phyloP scores from a whole-genome alignment of 2,329 filamentous ascomycete species.

The Calonectria leucothoes region DNA sequence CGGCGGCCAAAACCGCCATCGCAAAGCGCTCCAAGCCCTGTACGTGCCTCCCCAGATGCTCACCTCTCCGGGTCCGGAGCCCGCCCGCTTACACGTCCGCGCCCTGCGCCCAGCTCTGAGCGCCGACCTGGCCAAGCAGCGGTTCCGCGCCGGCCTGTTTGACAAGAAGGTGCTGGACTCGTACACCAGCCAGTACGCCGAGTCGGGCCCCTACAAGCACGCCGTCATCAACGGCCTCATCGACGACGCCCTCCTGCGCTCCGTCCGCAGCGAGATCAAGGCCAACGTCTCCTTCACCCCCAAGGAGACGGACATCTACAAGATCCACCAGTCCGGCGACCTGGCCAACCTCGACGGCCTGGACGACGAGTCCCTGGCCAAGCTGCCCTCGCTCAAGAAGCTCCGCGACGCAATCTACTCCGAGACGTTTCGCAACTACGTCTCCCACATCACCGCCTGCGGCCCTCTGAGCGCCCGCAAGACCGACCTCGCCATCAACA shows the following conservation, averaged over 20 bases:
- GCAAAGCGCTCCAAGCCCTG: conserved; percentile 67
- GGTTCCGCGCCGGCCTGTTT: conserved; percentile 76
- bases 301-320: conserved; percentile 99
- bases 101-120: conserved; percentile 54
- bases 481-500: conserved; percentile 99
- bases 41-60: conserved; percentile 43
- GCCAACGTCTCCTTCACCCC: conserved; percentile 94
- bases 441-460: conserved; percentile 86
- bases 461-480: conserved; percentile 91
- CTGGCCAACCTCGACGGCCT: conserved; percentile 96
- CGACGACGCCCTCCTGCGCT: conserved; percentile 82
- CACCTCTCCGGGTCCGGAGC: not conserved
- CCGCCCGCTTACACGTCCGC: conserved; percentile 29
- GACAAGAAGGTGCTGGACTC: conserved; percentile 65
- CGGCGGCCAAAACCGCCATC: conserved; percentile 54
- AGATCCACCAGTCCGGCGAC: conserved; percentile 98
- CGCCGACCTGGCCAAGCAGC: conserved; percentile 62
- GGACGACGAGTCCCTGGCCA: conserved; percentile 84
- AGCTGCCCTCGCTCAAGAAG: conserved; percentile 87
- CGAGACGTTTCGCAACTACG: conserved; percentile 86
- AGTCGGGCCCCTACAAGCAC: conserved; percentile 85
- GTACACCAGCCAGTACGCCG: conserved; percentile 72
- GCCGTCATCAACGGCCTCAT: conserved; percentile 88
- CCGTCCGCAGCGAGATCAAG: conserved; percentile 89
- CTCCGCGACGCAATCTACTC: conserved; percentile 98